Evolutionary conservation across 768 basidiomycete genomes (phyloP).

Genomic region (Suillus variegatus): DNA sequence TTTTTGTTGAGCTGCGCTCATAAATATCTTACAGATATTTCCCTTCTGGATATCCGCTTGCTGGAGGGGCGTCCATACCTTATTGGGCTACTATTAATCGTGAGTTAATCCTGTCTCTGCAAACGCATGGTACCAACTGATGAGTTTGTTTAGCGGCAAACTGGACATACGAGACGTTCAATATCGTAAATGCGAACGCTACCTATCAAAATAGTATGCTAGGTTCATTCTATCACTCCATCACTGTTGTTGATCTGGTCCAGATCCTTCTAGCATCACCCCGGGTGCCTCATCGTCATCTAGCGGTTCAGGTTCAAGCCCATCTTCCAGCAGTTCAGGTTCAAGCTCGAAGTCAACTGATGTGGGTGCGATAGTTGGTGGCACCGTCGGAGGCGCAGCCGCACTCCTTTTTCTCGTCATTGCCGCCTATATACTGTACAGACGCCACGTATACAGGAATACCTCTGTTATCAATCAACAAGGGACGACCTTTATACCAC

Average conservation of each 20-base stretch:
- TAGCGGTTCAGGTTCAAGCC: conserved; percentile 6
- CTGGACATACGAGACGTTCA: conserved; percentile 34
- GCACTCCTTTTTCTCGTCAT: conserved; percentile 19
- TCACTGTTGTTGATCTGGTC: not conserved
- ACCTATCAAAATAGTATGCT: conserved; percentile 12
- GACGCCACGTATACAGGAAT: conserved; percentile 6
- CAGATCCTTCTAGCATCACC: not conserved
- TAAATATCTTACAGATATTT: conserved; percentile 30
- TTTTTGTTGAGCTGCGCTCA: not conserved
- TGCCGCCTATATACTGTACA: conserved; percentile 21
- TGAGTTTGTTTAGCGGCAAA: conserved; percentile 30
- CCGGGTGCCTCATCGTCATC: not conserved
- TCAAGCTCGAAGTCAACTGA: conserved; percentile 6
- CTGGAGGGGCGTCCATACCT: conserved; percentile 40
- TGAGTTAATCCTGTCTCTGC: conserved; percentile 29
- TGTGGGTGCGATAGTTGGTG: conserved; percentile 26
- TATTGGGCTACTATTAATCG: conserved; percentile 50
- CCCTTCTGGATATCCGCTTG: conserved; percentile 39
- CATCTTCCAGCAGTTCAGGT: conserved; percentile 8
- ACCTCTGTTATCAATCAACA: not conserved
- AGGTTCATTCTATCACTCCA: conserved; percentile 10
- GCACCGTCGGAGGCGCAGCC: conserved; percentile 20
- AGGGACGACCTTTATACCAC: not conserved
- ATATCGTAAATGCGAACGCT: conserved; percentile 28
- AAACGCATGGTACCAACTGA: not conserved